phyloP scores from a whole-genome alignment of 2,329 filamentous ascomycete species.

The Aspergillus sp. region DNA sequence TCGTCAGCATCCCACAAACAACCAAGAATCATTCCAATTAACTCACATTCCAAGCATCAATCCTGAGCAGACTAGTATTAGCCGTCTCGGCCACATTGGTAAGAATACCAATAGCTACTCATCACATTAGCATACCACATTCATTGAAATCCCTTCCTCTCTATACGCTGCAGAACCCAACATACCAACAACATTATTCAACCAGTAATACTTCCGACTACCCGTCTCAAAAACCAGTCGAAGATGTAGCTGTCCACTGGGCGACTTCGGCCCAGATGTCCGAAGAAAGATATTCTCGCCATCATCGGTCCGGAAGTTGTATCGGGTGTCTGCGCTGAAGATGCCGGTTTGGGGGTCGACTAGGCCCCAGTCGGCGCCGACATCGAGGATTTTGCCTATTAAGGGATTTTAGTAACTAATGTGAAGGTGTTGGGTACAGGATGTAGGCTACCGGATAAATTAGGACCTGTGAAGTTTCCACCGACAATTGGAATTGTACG shows the following conservation, averaged over 20 bases:
- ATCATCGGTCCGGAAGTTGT: constrained; percentile 30
- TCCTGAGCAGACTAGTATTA: constrained; percentile 18
- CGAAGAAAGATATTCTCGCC: constrained; percentile 28
- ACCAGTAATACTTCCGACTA: constrained; percentile 29
- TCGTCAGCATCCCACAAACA: not conserved
- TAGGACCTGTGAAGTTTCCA: constrained; percentile 31
- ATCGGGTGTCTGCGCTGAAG: constrained; percentile 32
- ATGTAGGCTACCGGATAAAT: constrained; percentile 18
- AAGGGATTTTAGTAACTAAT: not conserved
- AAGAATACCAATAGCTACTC: constrained; percentile 25
- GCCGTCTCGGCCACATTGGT: constrained; percentile 12
- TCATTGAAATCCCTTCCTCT: too few relatives aligned
- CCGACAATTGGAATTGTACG: constrained; percentile 30
- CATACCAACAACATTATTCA: constrained; percentile 32
- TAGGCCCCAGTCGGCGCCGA: constrained; percentile 31
- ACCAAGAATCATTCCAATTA: not conserved
- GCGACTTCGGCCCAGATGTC: constrained; percentile 24
- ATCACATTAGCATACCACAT: too few relatives aligned
- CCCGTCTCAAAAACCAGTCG: constrained; percentile 28
- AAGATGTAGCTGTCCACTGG: constrained; percentile 26
- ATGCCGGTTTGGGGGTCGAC: constrained; percentile 26
- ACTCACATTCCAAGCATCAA: constrained; percentile 34
- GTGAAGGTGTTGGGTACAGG: too few relatives aligned
- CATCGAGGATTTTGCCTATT: constrained; percentile 25
- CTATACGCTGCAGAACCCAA: not conserved